Evolutionary conservation across 2,329 filamentous ascomycete species (phyloP).

Genomic region (Fonsecaea nubica): DNA sequence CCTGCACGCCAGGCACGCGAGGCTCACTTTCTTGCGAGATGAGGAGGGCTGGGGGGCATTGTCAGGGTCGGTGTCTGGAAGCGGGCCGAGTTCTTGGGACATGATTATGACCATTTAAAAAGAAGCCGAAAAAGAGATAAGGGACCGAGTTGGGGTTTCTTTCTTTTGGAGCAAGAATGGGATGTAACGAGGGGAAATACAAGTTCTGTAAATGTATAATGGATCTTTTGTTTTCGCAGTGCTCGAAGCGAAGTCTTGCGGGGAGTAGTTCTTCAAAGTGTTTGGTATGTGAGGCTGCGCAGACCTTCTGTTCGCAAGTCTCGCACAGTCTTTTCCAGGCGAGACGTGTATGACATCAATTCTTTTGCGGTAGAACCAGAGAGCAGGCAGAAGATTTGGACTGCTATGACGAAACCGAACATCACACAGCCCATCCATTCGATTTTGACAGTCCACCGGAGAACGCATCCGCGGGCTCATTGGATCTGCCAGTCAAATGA

Average conservation of each 20-base stretch:
- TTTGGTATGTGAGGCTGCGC: background rate
- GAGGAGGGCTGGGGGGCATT: background rate
- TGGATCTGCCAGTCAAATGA: background rate
- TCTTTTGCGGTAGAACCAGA: too few species aligned
- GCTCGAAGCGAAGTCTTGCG: background rate
- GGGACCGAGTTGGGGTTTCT: background rate
- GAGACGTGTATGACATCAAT: too few species aligned
- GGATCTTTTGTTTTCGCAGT: background rate
- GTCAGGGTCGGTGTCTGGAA: background rate
- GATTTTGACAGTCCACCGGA: too few species aligned
- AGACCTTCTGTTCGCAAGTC: background rate
- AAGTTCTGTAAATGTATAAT: background rate
- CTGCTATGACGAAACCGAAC: too few species aligned
- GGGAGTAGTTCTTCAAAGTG: background rate
- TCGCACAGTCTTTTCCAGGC: background rate
- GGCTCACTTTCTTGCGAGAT: conserved; percentile 25
- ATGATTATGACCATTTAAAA: conserved; percentile 1
- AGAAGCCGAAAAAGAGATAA: background rate
- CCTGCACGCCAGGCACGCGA: conserved; percentile 28
- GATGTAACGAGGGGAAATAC: background rate
- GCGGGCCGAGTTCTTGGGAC: background rate
- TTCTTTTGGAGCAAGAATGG: background rate
- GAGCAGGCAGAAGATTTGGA: too few species aligned
- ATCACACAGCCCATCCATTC: too few species aligned
- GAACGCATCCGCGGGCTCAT: background rate